These are phyloP conservation scores for Pseudopithomyces chartarum DNA, from an alignment of 2,329 filamentous ascomycete genomes.

Conservation along the genomic window DNA sequence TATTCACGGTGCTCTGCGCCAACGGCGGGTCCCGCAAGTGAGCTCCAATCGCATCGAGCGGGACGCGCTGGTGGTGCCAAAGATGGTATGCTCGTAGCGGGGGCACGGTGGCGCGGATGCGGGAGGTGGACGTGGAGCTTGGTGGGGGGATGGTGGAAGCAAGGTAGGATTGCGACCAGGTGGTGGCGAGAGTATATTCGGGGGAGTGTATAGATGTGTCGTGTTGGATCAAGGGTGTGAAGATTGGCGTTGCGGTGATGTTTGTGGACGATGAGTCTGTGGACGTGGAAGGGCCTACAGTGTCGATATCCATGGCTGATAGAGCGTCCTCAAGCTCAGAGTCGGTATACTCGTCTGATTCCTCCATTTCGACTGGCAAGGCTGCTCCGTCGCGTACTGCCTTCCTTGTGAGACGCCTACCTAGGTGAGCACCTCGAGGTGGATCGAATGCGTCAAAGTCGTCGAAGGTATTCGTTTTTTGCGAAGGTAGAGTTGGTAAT, in stretches of 20 bases:
- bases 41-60: constrained; percentile 25
- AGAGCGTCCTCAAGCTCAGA: constrained; percentile 32
- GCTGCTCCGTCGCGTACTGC: neutral
- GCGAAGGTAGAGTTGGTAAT: constrained; percentile 13
- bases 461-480: neutral
- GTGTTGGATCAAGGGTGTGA: neutral
- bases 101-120: constrained; percentile 36
- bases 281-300: no score
- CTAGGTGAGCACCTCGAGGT: constrained; percentile 4
- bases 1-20: constrained; percentile 29
- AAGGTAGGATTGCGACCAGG: constrained; percentile 37
- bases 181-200: constrained; percentile 30
- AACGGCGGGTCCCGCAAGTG: constrained; percentile 39
- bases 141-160: constrained; percentile 31
- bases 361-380: neutral
- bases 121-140: constrained; percentile 19
- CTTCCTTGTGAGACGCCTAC: neutral
- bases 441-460: constrained; percentile 11
- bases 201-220: constrained; percentile 15
- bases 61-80: constrained; percentile 36
- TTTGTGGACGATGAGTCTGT: neutral
- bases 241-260: neutral
- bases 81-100: constrained; percentile 42
- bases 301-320: constrained; percentile 18
- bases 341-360: constrained; percentile 27